These are phyloP conservation scores for Xerocomus minutiporus DNA, from an alignment of 1,284 basidiomycete genomes.

Conservation along the genomic window DNA sequence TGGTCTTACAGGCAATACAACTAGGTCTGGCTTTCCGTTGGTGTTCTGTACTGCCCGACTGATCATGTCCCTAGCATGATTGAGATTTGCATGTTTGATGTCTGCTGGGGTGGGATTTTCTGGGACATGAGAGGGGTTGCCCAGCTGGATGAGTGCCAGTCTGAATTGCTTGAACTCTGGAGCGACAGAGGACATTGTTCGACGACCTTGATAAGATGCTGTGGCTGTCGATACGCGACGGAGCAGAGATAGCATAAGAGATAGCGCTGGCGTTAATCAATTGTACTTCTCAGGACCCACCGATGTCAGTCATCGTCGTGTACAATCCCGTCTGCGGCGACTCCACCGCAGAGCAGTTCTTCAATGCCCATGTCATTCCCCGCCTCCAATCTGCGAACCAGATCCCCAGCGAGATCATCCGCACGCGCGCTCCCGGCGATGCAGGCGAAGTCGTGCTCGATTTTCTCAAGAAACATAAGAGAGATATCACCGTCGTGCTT, in stretches of 20 bases:
- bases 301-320: constrained; percentile 42
- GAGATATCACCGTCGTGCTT: constrained; percentile 50
- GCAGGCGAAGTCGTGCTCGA: constrained; percentile 52
- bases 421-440: constrained; percentile 53
- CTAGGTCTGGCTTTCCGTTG: constrained; percentile 64
- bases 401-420: constrained; percentile 39
- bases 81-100: constrained; percentile 68
- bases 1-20: constrained; percentile 78
- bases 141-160: constrained; percentile 84
- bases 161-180: constrained; percentile 68
- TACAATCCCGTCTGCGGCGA: constrained; percentile 51
- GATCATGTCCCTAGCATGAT: constrained; percentile 77
- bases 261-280: not conserved
- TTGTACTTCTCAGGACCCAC: not conserved
- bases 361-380: constrained; percentile 60
- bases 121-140: constrained; percentile 53
- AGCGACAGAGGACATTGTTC: constrained; percentile 26
- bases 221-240: constrained; percentile 1
- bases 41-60: constrained; percentile 56
- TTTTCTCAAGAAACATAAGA: constrained; percentile 34
- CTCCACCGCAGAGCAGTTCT: constrained; percentile 42
- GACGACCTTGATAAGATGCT: constrained; percentile 1
- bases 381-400: constrained; percentile 46
- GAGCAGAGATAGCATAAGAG: not conserved
- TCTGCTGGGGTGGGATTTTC: constrained; percentile 16